phyloP scores from a whole-genome alignment of 257 asterid species.

The Solanum corneliomulleri region DNA sequence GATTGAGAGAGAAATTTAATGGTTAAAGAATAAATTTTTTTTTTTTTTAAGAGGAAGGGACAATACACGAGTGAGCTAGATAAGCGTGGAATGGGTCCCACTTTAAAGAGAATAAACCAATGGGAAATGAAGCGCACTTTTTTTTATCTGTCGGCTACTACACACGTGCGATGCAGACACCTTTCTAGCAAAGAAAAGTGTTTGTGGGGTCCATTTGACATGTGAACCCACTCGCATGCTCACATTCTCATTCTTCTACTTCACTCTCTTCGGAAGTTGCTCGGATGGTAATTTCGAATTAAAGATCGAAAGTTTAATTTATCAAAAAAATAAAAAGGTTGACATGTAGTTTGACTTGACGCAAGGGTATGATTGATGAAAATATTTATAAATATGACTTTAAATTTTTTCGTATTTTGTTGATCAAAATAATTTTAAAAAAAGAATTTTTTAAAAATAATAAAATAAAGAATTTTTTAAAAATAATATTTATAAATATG shows the following conservation, averaged over 20 bases:
- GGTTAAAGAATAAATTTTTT: not conserved
- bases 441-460: too few species aligned
- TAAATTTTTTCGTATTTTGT: too few species aligned
- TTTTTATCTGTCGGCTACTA: not conserved
- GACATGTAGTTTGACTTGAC: too few species aligned
- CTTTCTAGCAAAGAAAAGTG: not conserved
- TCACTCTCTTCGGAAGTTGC: not conserved
- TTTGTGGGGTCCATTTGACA: not conserved
- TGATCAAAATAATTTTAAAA: too few species aligned
- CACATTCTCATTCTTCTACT: not conserved
- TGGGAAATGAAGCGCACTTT: not conserved
- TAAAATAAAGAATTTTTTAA: too few species aligned
- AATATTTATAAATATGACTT: too few species aligned
- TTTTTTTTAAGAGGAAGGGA: not conserved
- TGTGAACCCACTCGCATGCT: not conserved
- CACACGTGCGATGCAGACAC: not conserved
- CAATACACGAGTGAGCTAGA: not conserved
- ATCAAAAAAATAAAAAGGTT: accelerated
- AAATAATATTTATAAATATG: too few species aligned
- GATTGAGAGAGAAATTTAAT: too few species aligned
- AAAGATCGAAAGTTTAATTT: too few species aligned
- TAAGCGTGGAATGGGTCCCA: not conserved
- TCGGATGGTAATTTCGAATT: not conserved
- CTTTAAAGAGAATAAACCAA: not conserved
- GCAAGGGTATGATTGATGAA: too few species aligned